Percentiles rank a stretch among this genome's conserved stretches.
These are phyloP conservation scores for Pleurotus tuber-regium DNA, from an alignment of 768 basidiomycete species.

Conservation along the genomic window DNA sequence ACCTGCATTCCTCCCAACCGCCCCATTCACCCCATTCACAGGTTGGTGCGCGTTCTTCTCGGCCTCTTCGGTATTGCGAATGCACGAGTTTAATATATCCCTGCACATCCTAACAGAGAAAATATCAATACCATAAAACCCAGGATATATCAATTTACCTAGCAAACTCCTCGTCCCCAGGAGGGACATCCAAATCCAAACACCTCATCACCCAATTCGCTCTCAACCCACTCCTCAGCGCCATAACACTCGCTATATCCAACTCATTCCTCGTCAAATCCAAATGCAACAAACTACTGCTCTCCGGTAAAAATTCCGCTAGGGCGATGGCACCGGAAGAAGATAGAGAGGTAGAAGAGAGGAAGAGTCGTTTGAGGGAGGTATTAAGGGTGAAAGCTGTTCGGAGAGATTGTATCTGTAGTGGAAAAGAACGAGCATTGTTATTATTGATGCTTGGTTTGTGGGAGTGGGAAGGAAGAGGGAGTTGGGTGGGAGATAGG, in stretches of 20 bases:
- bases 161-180: slow-evolving; percentile 78
- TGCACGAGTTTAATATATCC: slow-evolving; percentile 86
- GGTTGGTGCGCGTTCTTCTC: slow-evolving; percentile 39
- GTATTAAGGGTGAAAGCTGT: slow-evolving; percentile 92
- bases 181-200: slow-evolving; percentile 89
- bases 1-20: slow-evolving; percentile 48
- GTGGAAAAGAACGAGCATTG: neutral
- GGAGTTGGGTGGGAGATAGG: too few species aligned
- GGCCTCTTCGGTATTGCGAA: slow-evolving; percentile 91
- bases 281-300: slow-evolving; percentile 82
- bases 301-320: slow-evolving; percentile 95
- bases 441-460: too few species aligned
- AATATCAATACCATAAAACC: too few species aligned
- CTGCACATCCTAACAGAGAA: slow-evolving; percentile 61
- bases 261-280: slow-evolving; percentile 84
- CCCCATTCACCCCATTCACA: slow-evolving; percentile 23
- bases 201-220: slow-evolving; percentile 87
- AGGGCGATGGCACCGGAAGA: slow-evolving; percentile 90
- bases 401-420: slow-evolving; percentile 79
- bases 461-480: too few species aligned
- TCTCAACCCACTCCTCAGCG: slow-evolving; percentile 82
- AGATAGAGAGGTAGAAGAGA: slow-evolving; percentile 77
- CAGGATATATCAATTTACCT: slow-evolving; percentile 34
- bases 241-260: slow-evolving; percentile 91
- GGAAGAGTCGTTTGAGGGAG: slow-evolving; percentile 88